Base-by-base conservation (phyloP, 2,329 filamentous ascomycete species). In the Pyrenophora teres region DNA sequence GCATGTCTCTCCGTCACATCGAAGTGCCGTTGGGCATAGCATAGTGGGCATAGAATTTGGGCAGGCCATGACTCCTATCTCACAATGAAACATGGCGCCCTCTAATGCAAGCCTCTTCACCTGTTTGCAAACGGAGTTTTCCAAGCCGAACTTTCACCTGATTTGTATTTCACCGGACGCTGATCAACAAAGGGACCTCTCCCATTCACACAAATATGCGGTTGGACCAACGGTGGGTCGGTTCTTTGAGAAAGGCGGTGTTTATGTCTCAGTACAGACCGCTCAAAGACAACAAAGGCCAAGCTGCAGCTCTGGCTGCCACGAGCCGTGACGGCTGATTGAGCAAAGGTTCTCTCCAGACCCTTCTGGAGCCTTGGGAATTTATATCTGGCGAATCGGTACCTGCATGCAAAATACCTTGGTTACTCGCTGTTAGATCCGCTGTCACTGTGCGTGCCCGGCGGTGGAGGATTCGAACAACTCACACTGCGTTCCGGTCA, bases 401-500 rank as follows among this genome's bases (percentile, higher is more conserved):
- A 39, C 46, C 16, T 32, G 48, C 38, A 59, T 61, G 55, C 54
- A 45, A 31, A 43, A 19, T 27, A 36, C 36, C 51, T 51, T 54
- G 36, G 44, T 42, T 52, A 46, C 46, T 54, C 40, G 54, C 56
- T 40, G 39, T 39, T 35, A 45, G 38, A 41, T 46, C 52, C 55
- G 42, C 56, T 56, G 56, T 59, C 54, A 54, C 59, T 63, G 65
- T 52, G 52, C 44, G 58, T 46, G 50, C 52, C 60, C 63, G 61
- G 64, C 64, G 67, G 68, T 68, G 64, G 63, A 45, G 42, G 49
- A 61, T 63, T 67, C 57, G 63, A 62, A 60, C 68, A 69, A 57
- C 62, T 59, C 65, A 68, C 46, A 45, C 32, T 40, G 48, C 39
- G 36, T 40, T 60, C 49, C 54, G 57, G 55, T 64, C 51, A 64